phyloP scores from a whole-genome alignment of 164 flowering plant species.

The Saururus chinensis region DNA sequence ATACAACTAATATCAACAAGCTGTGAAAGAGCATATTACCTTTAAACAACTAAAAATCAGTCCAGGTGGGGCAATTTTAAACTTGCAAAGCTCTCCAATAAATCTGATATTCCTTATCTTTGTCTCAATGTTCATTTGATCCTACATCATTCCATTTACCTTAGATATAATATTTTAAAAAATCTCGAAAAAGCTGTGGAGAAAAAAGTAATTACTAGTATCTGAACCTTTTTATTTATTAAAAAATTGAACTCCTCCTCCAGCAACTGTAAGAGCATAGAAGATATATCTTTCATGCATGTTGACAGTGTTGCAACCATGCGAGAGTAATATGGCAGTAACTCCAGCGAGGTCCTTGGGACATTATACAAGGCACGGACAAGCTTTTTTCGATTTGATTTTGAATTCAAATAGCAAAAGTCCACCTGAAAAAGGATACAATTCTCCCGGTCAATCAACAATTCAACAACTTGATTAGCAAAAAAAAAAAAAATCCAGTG shows the following conservation, averaged over 20 bases:
- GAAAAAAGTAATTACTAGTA: background rate
- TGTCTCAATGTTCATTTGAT: conserved; percentile 97
- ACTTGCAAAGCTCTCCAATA: conserved; percentile 97
- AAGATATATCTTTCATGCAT: conserved; percentile 91
- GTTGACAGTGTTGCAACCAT: conserved; percentile 96
- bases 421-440: conserved; percentile 55
- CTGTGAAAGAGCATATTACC: conserved; percentile 25
- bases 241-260: conserved; percentile 92
- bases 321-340: conserved; percentile 90
- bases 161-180: background rate
- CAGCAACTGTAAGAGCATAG: conserved; percentile 68
- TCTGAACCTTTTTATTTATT: conserved; percentile 74
- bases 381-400: conserved; percentile 77
- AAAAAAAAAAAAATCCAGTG: background rate
- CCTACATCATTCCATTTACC: conserved; percentile 36
- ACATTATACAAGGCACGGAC: conserved; percentile 91
- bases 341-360: conserved; percentile 88
- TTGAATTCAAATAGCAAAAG: conserved; percentile 92
- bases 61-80: conserved; percentile 75
- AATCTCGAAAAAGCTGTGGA: background rate
- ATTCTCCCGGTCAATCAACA: background rate
- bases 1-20: background rate
- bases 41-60: conserved; percentile 81
- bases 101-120: conserved; percentile 91
- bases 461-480: background rate